These are phyloP conservation scores for Gremmenia infestans DNA, from an alignment of 2,329 filamentous ascomycete species.

Conservation along the genomic window DNA sequence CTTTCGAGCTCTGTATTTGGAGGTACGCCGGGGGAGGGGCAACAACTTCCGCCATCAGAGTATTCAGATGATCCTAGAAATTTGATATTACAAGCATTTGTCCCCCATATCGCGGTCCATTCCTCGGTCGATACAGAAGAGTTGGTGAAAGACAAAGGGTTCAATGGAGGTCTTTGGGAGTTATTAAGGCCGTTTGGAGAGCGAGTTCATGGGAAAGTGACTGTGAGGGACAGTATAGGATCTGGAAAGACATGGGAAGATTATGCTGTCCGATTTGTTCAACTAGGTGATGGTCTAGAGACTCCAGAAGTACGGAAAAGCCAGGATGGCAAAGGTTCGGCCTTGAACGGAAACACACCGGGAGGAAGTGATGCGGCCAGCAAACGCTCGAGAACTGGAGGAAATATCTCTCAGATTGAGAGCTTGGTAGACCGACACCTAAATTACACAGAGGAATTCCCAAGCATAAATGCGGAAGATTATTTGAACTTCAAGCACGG, in stretches of 20 bases:
- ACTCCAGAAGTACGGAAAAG: slow-evolving; percentile 38
- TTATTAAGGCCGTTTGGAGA: slow-evolving; percentile 89
- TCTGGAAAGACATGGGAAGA: slow-evolving; percentile 80
- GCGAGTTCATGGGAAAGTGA: slow-evolving; percentile 78
- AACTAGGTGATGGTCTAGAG: slow-evolving; percentile 57
- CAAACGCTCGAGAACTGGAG: slow-evolving; percentile 33
- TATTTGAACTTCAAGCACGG: slow-evolving; percentile 35
- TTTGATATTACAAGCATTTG: slow-evolving; percentile 77
- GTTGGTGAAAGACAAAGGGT: slow-evolving; percentile 77
- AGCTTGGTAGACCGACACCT: slow-evolving; percentile 76
- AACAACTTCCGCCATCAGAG: slow-evolving; percentile 18
- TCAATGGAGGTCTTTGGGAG: slow-evolving; percentile 75
- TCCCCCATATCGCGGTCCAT: slow-evolving; percentile 82
- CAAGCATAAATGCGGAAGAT: slow-evolving; percentile 26
- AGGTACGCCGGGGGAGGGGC: slow-evolving; percentile 31
- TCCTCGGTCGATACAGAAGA: slow-evolving; percentile 83
- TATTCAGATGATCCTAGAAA: slow-evolving; percentile 46
- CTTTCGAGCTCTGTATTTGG: slow-evolving; percentile 56
- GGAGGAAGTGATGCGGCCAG: slow-evolving; percentile 8
- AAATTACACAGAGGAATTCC: slow-evolving; percentile 59
- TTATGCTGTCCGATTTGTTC: slow-evolving; percentile 81
- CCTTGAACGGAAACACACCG: slow-evolving; percentile 19
- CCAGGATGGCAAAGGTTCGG: slow-evolving; percentile 20
- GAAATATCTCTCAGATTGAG: slow-evolving; percentile 66
- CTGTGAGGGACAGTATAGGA: slow-evolving; percentile 84